Conservation (phyloP, 2,329 filamentous ascomycete genomes). For the Trichoderma oligosporum region DNA sequence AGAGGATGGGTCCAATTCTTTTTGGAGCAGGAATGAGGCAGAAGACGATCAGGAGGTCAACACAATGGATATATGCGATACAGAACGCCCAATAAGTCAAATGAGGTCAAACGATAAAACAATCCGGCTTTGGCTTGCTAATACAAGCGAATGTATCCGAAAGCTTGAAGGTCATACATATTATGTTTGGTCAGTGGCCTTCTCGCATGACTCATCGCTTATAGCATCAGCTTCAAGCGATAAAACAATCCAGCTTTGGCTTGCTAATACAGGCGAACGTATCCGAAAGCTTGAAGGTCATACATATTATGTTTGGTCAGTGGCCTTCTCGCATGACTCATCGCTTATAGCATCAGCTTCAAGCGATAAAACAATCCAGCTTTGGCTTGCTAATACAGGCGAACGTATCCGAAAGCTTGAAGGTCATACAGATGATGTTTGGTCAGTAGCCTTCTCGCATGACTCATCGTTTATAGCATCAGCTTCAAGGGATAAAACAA, state of each 20-base stretch:
- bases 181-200: not conserved
- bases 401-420: not conserved
- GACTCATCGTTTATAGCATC: not conserved
- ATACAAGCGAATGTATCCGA: not conserved
- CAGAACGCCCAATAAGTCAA: not conserved
- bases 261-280: not conserved
- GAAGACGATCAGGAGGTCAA: not conserved
- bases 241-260: not conserved
- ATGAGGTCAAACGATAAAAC: not conserved
- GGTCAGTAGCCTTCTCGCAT: not conserved
- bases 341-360: not conserved
- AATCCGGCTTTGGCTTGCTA: not conserved
- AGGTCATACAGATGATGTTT: not conserved
- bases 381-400: not conserved
- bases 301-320: not conserved
- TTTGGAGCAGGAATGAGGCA: not conserved
- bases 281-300: not conserved
- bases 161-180: not conserved
- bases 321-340: not conserved
- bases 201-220: not conserved
- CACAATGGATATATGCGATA: not conserved
- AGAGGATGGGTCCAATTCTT: not conserved
- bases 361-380: not conserved
- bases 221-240: not conserved
- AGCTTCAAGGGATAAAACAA: not conserved